Evolutionary conservation across 257 asterid genomes (phyloP).

Genomic region (Salvia splendens): DNA sequence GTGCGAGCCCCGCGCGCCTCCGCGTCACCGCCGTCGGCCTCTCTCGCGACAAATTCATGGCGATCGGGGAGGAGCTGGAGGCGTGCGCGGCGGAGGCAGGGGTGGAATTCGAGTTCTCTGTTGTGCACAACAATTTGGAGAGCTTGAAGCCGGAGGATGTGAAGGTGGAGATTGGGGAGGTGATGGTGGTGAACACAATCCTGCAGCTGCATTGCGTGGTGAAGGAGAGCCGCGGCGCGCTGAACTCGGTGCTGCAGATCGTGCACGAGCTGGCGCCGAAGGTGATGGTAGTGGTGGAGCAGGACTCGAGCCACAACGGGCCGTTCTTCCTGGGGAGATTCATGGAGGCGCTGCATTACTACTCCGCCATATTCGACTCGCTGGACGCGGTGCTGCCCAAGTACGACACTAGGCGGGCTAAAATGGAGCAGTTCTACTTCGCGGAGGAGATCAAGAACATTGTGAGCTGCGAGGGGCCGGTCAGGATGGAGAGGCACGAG

Average conservation of each 20-base stretch:
- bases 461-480: slow-evolving; percentile 85
- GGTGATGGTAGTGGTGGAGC: slow-evolving; percentile 67
- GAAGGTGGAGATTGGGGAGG: slow-evolving; percentile 50
- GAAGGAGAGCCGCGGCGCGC: slow-evolving; percentile 78
- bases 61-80: slow-evolving; percentile 63
- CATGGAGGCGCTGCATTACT: slow-evolving; percentile 80
- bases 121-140: slow-evolving; percentile 62
- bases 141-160: slow-evolving; percentile 50
- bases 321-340: slow-evolving; percentile 81
- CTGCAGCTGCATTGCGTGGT: slow-evolving; percentile 80
- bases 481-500: slow-evolving; percentile 78
- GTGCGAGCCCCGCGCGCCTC: slow-evolving; percentile 38
- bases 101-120: slow-evolving; percentile 48
- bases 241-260: slow-evolving; percentile 63
- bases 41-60: slow-evolving; percentile 34
- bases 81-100: slow-evolving; percentile 47
- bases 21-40: slow-evolving; percentile 70
- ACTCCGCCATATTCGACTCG: slow-evolving; percentile 78
- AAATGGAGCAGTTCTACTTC: slow-evolving; percentile 79
- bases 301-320: slow-evolving; percentile 86
- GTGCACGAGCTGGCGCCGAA: slow-evolving; percentile 65
- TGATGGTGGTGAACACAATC: slow-evolving; percentile 64
- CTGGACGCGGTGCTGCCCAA: slow-evolving; percentile 75
- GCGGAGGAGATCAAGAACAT: slow-evolving; percentile 90
- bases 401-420: slow-evolving; percentile 70